These are phyloP conservation scores for Candida adriatica DNA, from an alignment of 805 yeast genomes.

Conservation along the genomic window DNA sequence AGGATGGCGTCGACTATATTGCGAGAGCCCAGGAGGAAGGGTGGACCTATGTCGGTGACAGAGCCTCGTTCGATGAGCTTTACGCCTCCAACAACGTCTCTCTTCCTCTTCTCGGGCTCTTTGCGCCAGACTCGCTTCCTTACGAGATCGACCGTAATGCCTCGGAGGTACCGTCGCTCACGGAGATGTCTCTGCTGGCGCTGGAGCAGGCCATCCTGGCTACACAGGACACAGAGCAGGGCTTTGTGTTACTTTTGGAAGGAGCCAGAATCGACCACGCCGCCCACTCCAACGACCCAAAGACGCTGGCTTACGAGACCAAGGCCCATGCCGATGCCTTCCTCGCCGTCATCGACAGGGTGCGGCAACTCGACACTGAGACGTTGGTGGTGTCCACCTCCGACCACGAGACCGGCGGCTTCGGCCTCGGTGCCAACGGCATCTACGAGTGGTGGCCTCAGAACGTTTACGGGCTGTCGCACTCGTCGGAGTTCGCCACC, in stretches of 20 bases:
- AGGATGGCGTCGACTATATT: constrained; percentile 62
- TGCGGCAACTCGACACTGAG: constrained; percentile 61
- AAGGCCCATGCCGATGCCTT: constrained; percentile 80
- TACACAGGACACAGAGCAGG: constrained; percentile 66
- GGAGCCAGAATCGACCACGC: constrained; percentile 95
- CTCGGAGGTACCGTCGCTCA: constrained; percentile 59
- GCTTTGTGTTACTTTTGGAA: constrained; percentile 80
- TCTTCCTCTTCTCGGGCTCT: constrained; percentile 69
- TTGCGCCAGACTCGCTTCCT: constrained; percentile 70
- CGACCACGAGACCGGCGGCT: constrained; percentile 94
- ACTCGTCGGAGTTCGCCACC: constrained; percentile 68
- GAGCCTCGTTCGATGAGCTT: constrained; percentile 45
- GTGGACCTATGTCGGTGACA: constrained; percentile 59
- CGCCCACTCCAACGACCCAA: constrained; percentile 88
- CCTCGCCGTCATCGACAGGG: constrained; percentile 63
- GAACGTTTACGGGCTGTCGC: constrained; percentile 54
- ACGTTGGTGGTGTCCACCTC: constrained; percentile 77
- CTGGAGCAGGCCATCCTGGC: constrained; percentile 60
- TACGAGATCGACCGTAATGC: constrained; percentile 71
- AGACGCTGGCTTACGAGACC: constrained; percentile 87
- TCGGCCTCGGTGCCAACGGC: constrained; percentile 73
- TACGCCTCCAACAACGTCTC: constrained; percentile 46
- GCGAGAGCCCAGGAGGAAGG: constrained; percentile 53
- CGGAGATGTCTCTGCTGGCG: constrained; percentile 71
- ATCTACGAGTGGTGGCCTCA: constrained; percentile 85